These are phyloP conservation scores for Globisporangium mamillatum DNA, from an alignment of 352 stramenopile species.

Conservation along the genomic window DNA sequence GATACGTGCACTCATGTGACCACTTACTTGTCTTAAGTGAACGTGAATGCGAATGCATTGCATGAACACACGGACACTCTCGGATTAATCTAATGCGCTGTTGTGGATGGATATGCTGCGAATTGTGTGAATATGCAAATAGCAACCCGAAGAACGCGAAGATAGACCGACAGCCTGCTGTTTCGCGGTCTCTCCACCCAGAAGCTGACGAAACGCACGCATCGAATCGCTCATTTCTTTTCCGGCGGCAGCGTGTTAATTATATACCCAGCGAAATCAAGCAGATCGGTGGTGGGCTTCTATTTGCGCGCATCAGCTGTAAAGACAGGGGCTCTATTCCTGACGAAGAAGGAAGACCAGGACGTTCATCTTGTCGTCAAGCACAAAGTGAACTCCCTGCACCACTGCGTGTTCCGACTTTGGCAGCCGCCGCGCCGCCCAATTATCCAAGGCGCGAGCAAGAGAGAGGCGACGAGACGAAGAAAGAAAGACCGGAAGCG, in stretches of 20 bases:
- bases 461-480: not conserved
- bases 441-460: not conserved
- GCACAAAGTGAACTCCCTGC: not conserved
- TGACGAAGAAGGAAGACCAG: not conserved
- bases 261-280: not conserved
- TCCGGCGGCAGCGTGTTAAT: not conserved
- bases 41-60: too few relatives aligned
- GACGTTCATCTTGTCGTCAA: not conserved
- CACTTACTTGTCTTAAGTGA: not conserved
- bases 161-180: too few relatives aligned
- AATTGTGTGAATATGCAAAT: not conserved
- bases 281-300: not conserved
- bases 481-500: not conserved
- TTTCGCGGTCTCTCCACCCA: too few relatives aligned
- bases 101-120: not conserved
- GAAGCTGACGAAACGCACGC: not conserved
- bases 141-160: not conserved
- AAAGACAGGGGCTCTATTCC: not conserved
- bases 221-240: not conserved
- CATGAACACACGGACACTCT: not conserved
- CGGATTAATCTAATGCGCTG: not conserved
- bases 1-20: too few relatives aligned
- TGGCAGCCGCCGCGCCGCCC: not conserved
- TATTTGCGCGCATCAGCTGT: not conserved
- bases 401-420: not conserved